Conservation (phyloP, 2,329 filamentous ascomycete species). For the Talaromyces sp. region DNA sequence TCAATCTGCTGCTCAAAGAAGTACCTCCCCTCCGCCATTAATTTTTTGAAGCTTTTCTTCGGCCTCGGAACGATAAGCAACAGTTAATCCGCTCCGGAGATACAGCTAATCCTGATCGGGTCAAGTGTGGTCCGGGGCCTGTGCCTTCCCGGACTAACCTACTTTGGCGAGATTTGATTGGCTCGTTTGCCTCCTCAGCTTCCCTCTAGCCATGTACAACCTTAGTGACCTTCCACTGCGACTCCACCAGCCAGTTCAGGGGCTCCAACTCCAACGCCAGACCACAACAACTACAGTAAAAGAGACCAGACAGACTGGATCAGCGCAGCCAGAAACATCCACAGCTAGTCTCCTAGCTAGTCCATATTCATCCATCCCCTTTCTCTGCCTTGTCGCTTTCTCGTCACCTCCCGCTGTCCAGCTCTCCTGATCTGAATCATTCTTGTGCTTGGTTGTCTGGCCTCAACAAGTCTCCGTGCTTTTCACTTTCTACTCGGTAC, state of each 20-base stretch:
- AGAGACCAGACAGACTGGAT: conserved; percentile 1
- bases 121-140: conserved; percentile 32
- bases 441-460: conserved; percentile 5
- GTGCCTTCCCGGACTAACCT: conserved; percentile 23
- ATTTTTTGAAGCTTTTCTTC: conserved; percentile 20
- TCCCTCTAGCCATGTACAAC: conserved; percentile 8
- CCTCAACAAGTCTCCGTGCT: not conserved
- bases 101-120: conserved; percentile 25
- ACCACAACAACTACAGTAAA: not conserved
- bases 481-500: not conserved
- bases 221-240: not conserved
- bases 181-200: conserved; percentile 19
- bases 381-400: not conserved
- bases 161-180: conserved; percentile 17
- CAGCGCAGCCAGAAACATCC: not conserved
- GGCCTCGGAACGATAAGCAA: conserved; percentile 26
- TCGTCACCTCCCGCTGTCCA: not conserved
- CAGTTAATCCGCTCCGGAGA: conserved; percentile 26
- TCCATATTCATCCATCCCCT: conserved; percentile 9
- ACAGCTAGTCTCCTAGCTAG: conserved; percentile 8
- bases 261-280: not conserved
- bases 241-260: conserved; percentile 9
- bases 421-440: conserved; percentile 1
- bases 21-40: conserved; percentile 13
- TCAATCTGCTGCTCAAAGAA: conserved; percentile 5